phyloP scores from a whole-genome alignment of 352 stramenopile species.

The Globisporangium nodosum region DNA sequence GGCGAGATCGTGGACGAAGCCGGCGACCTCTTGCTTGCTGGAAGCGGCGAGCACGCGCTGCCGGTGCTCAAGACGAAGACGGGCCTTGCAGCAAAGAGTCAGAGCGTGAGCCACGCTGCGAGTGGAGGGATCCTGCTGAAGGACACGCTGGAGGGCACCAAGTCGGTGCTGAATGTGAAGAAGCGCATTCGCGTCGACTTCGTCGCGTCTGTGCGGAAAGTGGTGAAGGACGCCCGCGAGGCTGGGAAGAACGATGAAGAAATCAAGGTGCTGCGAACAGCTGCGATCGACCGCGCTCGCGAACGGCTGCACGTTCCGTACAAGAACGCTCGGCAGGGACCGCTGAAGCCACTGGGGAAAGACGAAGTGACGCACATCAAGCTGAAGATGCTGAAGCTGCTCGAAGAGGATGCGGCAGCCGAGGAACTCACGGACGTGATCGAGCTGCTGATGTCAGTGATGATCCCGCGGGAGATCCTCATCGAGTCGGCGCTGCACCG shows the following conservation, averaged over 20 bases:
- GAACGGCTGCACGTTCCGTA: slow-evolving; percentile 76
- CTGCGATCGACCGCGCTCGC: slow-evolving; percentile 67
- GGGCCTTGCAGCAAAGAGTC: slow-evolving; percentile 25
- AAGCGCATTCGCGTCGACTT: slow-evolving; percentile 85
- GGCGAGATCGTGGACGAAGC: slow-evolving; percentile 78
- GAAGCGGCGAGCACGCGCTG: slow-evolving; percentile 31
- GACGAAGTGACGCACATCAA: slow-evolving; percentile 83
- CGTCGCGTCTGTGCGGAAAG: slow-evolving; percentile 78
- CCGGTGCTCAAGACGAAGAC: slow-evolving; percentile 32
- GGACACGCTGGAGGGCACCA: slow-evolving; percentile 10
- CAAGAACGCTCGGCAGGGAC: slow-evolving; percentile 67
- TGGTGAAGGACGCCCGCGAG: slow-evolving; percentile 70
- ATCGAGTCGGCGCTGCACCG: slow-evolving; percentile 68
- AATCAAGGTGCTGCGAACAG: slow-evolving; percentile 55
- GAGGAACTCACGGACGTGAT: slow-evolving; percentile 80
- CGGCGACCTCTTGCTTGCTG: slow-evolving; percentile 58
- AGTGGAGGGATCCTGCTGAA: background rate
- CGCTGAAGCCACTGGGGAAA: slow-evolving; percentile 73
- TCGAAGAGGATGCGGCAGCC: slow-evolving; percentile 74
- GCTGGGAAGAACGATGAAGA: slow-evolving; percentile 75
- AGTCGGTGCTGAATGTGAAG: slow-evolving; percentile 41
- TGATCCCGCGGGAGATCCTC: slow-evolving; percentile 69
- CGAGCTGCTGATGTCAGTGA: slow-evolving; percentile 72
- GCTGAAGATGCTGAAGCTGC: slow-evolving; percentile 78
- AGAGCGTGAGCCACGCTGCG: background rate